Evolutionary conservation across 768 basidiomycete genomes (phyloP), one percentile per base, ranked within the genome.

Genomic region (Tricholoma matsutake): DNA sequence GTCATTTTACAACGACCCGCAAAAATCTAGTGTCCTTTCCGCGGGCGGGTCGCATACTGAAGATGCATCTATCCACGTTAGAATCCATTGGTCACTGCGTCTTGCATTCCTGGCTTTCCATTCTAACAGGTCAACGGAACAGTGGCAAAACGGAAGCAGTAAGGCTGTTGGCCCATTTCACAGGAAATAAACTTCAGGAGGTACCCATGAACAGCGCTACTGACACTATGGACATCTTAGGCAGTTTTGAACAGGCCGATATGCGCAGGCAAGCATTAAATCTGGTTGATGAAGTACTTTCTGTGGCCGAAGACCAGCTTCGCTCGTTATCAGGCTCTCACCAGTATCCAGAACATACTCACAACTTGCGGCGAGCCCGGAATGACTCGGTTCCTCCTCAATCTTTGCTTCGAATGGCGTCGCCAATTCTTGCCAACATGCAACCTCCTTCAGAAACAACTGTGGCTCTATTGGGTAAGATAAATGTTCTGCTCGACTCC

Each of bases 191-290:
- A 22, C 80, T 98, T 1, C 79, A 79, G 20, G 92, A 94, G 71
- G 81, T 97, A 52, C 79, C 86, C 16, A 78, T 98, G 69, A 96
- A 91, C 71, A 88, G 83, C 60, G 88, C 92, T 6, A 94, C 92
- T 2, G 97, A 99, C 71, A 92, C 95, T 1, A 87, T 88, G 72
- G 97, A 99, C 73, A 87, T 99, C 34, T 76, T 99, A 47, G 97
- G 97, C 34, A 90, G 92, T 71, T 98, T 98, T 69, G 97, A 99
- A 74, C 96, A 98, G 74, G 85, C 89, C 28, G 91, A 94, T 70
- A 57, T 70, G 37, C 74, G 73, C n/a, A 75, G 77, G 35, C 80
- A 79, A 16, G 61, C 78, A 31, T 57, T 74, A 9, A 67, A 69
- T 16, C 59, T 82, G 9, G 68, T 83, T 10, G 75, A 80, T 31